Evolutionary conservation across 768 basidiomycete genomes (phyloP).

Genomic region (Cystofilobasidium capitatum): DNA sequence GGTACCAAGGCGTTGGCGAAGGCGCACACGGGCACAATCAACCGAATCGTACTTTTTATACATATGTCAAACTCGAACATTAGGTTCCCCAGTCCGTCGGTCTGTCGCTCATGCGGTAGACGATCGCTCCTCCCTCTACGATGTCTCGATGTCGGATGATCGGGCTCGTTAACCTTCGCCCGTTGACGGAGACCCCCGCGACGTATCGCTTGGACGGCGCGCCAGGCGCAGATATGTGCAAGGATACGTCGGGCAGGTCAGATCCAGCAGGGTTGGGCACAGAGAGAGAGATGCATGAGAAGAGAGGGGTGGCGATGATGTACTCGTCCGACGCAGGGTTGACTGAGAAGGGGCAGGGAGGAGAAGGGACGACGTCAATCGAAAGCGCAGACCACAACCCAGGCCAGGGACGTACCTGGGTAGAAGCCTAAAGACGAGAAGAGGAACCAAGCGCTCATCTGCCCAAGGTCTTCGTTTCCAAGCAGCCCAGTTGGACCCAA

Average conservation of each 20-base stretch:
- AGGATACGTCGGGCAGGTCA: slow-evolving; percentile 29
- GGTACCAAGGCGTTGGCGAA: too few relatives aligned
- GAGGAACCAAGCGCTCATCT: slow-evolving; percentile 84
- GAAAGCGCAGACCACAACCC: not conserved
- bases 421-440: slow-evolving; percentile 77
- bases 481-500: slow-evolving; percentile 48
- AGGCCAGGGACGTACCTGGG: slow-evolving; percentile 37
- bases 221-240: slow-evolving; percentile 52
- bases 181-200: slow-evolving; percentile 53
- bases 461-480: slow-evolving; percentile 72
- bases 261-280: slow-evolving; percentile 43
- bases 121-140: slow-evolving; percentile 49
- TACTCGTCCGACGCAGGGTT: slow-evolving; percentile 69
- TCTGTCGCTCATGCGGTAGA: slow-evolving; percentile 56
- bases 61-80: too few relatives aligned
- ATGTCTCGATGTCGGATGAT: slow-evolving; percentile 57
- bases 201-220: slow-evolving; percentile 56
- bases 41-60: too few relatives aligned
- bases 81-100: slow-evolving; percentile 49
- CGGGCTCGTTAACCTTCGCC: slow-evolving; percentile 43
- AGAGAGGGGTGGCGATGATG: slow-evolving; percentile 58
- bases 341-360: slow-evolving; percentile 42
- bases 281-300: slow-evolving; percentile 49
- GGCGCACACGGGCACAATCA: too few relatives aligned
- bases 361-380: not conserved